Base-by-base conservation (phyloP, 768 basidiomycete genomes). In the Amanita polypyramis region DNA sequence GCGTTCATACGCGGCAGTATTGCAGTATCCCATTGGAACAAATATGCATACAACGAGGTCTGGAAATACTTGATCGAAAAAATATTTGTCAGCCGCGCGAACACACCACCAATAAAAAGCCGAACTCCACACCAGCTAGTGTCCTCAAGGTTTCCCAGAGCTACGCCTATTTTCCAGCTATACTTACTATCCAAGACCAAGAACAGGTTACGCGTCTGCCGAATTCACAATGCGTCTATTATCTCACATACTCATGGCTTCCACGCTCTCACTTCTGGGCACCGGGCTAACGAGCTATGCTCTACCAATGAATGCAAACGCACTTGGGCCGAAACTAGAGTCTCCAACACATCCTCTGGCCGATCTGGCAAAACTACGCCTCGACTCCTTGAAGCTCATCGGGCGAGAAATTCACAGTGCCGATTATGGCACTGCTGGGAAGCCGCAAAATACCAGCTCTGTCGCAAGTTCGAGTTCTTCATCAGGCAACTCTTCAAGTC, bases 401-500 rank as follows among this genome's bases (percentile, higher is more conserved):
- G 35, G 27, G 37, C 47, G 47, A 35, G 39, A 49, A 49, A 42
- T 49, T 2, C 47, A 42, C 21, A 49, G 34, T 17, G 47, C 47
- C 14, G 47, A 49, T 42, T 49, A 41, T 19, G 32, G 39, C 19
- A 30, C 47, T 19, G 39, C 20, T 19, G 40, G 19, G 7, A 27
- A 39, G 15, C 46, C 46, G 27, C 46, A 37, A 12, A 33, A 27
- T 9, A 17, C 39, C 32, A 49, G 25, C 14, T 33, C 29, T 25
- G n/a, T 8, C 17, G 12, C 37, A 15, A 17, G 32, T 47, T 17
- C 27, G 7, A 34, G 11, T 5, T 33, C 43, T 44, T 10, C 32
- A 34, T 17, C 29, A 12, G 14, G 43, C 4, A 44, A 42, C 7
- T 4, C 25, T 27, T 27, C 25, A 10, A 15, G 25, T 5, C n/a